Base-by-base conservation (phyloP, 192 early-diverging fungal genomes). In the Diversispora eburnea region DNA sequence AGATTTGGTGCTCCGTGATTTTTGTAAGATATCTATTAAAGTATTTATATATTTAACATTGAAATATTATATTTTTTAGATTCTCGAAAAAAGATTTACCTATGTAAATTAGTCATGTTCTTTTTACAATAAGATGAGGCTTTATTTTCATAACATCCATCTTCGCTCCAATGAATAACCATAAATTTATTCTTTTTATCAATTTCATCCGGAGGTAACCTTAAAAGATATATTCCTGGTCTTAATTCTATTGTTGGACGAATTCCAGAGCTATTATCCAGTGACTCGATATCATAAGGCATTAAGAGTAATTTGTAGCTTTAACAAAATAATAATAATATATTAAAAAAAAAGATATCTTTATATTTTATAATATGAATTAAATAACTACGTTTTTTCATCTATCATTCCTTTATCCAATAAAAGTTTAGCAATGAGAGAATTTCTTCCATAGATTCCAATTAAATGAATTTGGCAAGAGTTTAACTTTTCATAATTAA, bases 101-200 rank as follows among this genome's bases (percentile, higher is more conserved):
- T 33, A 58, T 75, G 74, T 20, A 75, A 15, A 67, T 75, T 75
- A n/a, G 58, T 70, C 65, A 75, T 57, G 39, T 75, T 75, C 43
- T 75, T 75, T 47, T 75, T 67, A 48, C 52, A 20, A 43, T 75
- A 47, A 8, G 67, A 67, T n/a, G 74, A 75, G 12, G 42, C 74
- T 33, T 19, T 42, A 41, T 67, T 47, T 41, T 67, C 74, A 75
- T 69, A 75, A 48, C 70, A 72, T 60, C 70, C 70, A 48, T 72
- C 22, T 49, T 72, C 70, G 43, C 57, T 58, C 70, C 74, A 75
- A 22, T 69, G 65, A 41, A 75, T 75, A 4, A 69, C 66, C n/a
- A 75, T 60, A 4, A 68, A 68, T 54, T 54, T 48, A 39, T 9
- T 48, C 10, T 48, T 17, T 13, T 12, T 17, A 5, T 41, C 7